A percentile compares a stretch with the other conserved stretches of the same genome.
Conservation (phyloP, 805 yeast genomes). For the Wickerhamiella alocasiicola region DNA sequence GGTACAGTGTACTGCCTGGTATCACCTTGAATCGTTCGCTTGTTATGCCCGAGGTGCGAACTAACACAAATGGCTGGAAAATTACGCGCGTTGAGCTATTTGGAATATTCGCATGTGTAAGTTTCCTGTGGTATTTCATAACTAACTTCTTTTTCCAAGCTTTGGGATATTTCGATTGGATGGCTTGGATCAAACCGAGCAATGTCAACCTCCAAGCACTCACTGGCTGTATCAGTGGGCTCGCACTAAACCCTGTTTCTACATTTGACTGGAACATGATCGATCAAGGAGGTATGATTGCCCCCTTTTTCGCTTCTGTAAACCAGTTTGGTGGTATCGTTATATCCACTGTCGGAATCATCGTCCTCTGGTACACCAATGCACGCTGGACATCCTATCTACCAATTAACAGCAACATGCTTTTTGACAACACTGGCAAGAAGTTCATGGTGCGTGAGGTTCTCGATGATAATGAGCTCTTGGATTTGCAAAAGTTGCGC, state of each 20-base stretch:
- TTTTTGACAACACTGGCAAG: slow-evolving; percentile 34
- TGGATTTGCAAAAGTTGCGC: slow-evolving; percentile 38
- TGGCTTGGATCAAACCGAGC: slow-evolving; percentile 44
- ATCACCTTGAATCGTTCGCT: slow-evolving; percentile 40
- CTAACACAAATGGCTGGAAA: slow-evolving; percentile 46
- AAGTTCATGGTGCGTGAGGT: slow-evolving; percentile 34
- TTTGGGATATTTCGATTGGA: slow-evolving; percentile 50
- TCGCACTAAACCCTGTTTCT: slow-evolving; percentile 43
- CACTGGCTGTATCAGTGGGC: slow-evolving; percentile 37
- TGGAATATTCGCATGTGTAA: slow-evolving; percentile 29
- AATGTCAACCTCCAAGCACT: slow-evolving; percentile 37
- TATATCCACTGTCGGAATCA: slow-evolving; percentile 24
- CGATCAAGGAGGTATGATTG: slow-evolving; percentile 25
- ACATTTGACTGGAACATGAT: slow-evolving; percentile 38
- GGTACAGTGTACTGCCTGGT: slow-evolving; percentile 42
- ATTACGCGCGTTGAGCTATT: slow-evolving; percentile 42
- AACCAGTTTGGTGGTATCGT: slow-evolving; percentile 30
- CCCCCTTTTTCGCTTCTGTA: slow-evolving; percentile 34
- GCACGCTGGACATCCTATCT: slow-evolving; percentile 39
- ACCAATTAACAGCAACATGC: slow-evolving; percentile 36
- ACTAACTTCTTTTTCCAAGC: slow-evolving; percentile 55
- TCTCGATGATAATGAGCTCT: slow-evolving; percentile 33
- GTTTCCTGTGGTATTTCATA: slow-evolving; percentile 51
- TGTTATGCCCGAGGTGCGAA: slow-evolving; percentile 31
- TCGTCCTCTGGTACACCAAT: slow-evolving; percentile 34